These are phyloP conservation scores for Saccharomycopsis fibuligera DNA, from an alignment of 805 yeast genomes.

Conservation along the genomic window DNA sequence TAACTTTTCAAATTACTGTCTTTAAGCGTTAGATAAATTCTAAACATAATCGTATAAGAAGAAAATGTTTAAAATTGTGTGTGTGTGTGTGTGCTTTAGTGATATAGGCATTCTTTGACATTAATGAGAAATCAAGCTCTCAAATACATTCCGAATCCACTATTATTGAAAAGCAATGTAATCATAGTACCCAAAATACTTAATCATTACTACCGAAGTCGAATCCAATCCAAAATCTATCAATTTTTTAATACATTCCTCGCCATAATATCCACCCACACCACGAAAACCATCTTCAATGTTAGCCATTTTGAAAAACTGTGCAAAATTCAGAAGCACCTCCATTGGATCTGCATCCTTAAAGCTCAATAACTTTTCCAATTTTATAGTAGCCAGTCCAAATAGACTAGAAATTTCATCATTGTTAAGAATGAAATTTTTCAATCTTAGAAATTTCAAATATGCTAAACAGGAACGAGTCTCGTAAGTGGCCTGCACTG, in stretches of 20 bases:
- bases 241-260: neutral
- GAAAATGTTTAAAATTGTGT: too few species aligned
- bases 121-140: too few species aligned
- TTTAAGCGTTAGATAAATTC: too few species aligned
- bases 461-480: constrained; percentile 2
- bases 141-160: too few species aligned
- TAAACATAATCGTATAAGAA: too few species aligned
- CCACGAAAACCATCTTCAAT: neutral
- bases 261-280: neutral
- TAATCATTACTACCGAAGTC: neutral
- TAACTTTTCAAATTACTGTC: too few species aligned
- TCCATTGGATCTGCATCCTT: neutral
- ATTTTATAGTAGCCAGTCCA: neutral
- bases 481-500: constrained; percentile 2
- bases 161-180: constrained; percentile 3
- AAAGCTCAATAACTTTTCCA: constrained; percentile 1
- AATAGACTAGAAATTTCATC: neutral
- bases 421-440: constrained; percentile 6
- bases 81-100: too few species aligned
- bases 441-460: constrained; percentile 11
- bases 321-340: neutral
- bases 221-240: neutral
- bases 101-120: too few species aligned
- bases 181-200: constrained; percentile 6
- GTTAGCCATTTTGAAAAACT: neutral